Percentiles rank a stretch among this genome's conserved stretches.
Evolutionary conservation across 1,284 basidiomycete species (phyloP).

Genomic region (Earliella scabrosa): DNA sequence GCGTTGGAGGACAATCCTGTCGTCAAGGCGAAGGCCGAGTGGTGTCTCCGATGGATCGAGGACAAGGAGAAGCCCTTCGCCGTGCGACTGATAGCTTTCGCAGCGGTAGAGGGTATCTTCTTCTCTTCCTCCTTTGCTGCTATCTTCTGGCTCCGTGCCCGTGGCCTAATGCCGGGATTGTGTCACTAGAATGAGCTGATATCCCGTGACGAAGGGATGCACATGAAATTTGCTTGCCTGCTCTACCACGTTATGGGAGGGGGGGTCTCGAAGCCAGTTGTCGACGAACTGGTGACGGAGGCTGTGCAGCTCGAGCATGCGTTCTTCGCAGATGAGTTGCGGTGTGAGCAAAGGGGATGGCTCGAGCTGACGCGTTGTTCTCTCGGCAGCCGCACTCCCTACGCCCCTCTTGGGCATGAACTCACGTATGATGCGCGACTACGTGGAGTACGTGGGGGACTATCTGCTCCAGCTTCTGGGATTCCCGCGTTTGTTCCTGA

Average conservation of each 20-base stretch:
- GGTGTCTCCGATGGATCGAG: slow-evolving; percentile 92
- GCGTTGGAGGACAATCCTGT: slow-evolving; percentile 92
- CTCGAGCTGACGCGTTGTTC: no score
- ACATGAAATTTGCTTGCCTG: slow-evolving; percentile 96
- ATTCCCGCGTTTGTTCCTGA: slow-evolving; percentile 50
- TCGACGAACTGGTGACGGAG: neutral
- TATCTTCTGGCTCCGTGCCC: slow-evolving; percentile 99
- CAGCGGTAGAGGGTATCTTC: slow-evolving; percentile 97
- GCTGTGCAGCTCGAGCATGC: neutral
- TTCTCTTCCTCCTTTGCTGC: slow-evolving; percentile 94
- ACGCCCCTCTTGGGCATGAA: no score
- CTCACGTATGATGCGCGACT: slow-evolving; percentile 68
- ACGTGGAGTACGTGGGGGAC: slow-evolving; percentile 74
- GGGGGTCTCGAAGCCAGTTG: no score
- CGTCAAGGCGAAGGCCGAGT: no score
- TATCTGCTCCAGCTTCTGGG: slow-evolving; percentile 64
- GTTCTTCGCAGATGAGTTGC: slow-evolving; percentile 26
- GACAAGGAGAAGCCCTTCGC: slow-evolving; percentile 84
- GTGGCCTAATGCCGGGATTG: slow-evolving; percentile 98
- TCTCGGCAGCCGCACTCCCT: no score
- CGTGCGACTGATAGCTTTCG: slow-evolving; percentile 93
- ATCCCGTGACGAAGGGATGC: slow-evolving; percentile 95
- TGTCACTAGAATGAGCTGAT: slow-evolving; percentile 99
- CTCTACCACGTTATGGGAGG: slow-evolving; percentile 82
- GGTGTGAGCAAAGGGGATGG: no score